phyloP scores from a whole-genome alignment of 352 stramenopile genomes.

The Phytophthora litchii region DNA sequence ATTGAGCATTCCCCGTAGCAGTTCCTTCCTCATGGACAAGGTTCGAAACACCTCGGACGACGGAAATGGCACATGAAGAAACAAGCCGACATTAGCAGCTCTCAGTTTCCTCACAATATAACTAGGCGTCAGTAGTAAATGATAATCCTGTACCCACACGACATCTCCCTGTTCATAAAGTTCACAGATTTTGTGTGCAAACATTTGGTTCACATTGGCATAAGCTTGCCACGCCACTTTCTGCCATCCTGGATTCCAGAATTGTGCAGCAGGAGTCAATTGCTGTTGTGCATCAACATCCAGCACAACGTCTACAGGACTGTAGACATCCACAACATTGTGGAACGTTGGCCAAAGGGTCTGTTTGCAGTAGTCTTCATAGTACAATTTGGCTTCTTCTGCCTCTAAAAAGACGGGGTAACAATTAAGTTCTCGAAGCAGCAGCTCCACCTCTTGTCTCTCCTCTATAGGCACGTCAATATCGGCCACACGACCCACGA shows the following conservation, averaged over 20 bases:
- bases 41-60: slow-evolving; percentile 98
- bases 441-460: slow-evolving; percentile 49
- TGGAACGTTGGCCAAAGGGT: slow-evolving; percentile 97
- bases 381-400: slow-evolving; percentile 71
- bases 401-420: slow-evolving; percentile 64
- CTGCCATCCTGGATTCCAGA: slow-evolving; percentile 69
- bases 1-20: slow-evolving; percentile 90
- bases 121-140: slow-evolving; percentile 96
- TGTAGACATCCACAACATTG: slow-evolving; percentile 94
- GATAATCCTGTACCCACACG: slow-evolving; percentile 99
- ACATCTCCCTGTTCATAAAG: slow-evolving; percentile 84
- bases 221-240: slow-evolving; percentile 93
- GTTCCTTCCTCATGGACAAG: slow-evolving; percentile 91
- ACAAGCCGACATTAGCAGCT: slow-evolving; percentile 94
- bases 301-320: slow-evolving; percentile 68
- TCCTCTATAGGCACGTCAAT: slow-evolving; percentile 55
- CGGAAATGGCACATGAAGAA: slow-evolving; percentile 98
- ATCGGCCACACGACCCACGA: slow-evolving; percentile 70
- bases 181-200: slow-evolving; percentile 82
- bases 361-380: slow-evolving; percentile 97
- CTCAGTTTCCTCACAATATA: slow-evolving; percentile 93
- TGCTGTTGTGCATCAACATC: slow-evolving; percentile 40
- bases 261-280: slow-evolving; percentile 32
- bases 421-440: slow-evolving; percentile 67
- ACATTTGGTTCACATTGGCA: slow-evolving; percentile 95